Conservation (phyloP, 768 basidiomycete genomes). For the Kwoniella pini region DNA sequence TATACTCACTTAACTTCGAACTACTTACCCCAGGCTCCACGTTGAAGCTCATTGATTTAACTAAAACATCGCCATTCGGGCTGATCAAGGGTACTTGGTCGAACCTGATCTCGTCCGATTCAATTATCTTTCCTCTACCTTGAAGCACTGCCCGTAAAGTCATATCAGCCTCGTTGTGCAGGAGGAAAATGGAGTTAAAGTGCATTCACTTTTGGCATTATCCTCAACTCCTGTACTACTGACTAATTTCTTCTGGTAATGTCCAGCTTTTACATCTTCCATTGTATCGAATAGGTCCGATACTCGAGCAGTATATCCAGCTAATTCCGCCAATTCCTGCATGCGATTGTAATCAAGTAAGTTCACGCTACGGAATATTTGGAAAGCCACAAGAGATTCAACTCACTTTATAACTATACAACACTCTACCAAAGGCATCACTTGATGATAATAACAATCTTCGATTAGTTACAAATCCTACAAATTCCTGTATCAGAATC, state of each 20-base stretch:
- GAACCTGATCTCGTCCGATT: conserved; percentile 80
- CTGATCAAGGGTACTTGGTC: conserved; percentile 93
- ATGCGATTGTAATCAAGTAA: too few species aligned
- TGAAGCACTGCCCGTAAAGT: conserved; percentile 63
- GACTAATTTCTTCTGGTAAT: conserved; percentile 84
- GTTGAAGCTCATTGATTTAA: conserved; percentile 80
- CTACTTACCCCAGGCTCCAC: conserved; percentile 80
- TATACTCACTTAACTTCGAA: background rate
- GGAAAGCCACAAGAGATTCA: background rate
- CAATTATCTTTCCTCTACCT: conserved; percentile 74
- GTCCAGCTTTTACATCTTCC: conserved; percentile 76
- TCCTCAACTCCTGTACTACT: conserved; percentile 71
- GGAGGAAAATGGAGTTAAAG: background rate
- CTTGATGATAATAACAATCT: conserved; percentile 77
- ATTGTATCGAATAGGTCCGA: conserved; percentile 86
- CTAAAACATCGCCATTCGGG: conserved; percentile 89
- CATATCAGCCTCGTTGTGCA: background rate
- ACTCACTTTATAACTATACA: conserved; percentile 86
- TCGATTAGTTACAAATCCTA: conserved; percentile 96
- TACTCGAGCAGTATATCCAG: conserved; percentile 92
- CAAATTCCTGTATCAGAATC: background rate
- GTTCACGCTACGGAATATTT: too few species aligned
- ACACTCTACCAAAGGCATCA: conserved; percentile 91
- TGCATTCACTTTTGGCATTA: conserved; percentile 69
- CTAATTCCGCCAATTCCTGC: conserved; percentile 83